Evolutionary conservation across 2,329 filamentous ascomycete species (phyloP).

Genomic region (Tolypocladium nubicola): DNA sequence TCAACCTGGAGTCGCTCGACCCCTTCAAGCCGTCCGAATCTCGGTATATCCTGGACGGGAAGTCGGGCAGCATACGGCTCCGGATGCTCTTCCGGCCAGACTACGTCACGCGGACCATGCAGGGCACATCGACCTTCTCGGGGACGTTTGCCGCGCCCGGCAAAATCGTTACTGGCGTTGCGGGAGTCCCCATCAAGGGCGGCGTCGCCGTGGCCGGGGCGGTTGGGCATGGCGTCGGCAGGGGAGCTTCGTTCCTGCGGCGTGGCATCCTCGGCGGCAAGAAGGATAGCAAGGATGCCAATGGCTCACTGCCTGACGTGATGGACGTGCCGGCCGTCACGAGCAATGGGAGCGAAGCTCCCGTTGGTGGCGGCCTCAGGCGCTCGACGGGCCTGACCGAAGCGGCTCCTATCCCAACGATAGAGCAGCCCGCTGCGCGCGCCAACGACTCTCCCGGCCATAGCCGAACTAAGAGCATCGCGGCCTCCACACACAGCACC

Average conservation of each 20-base stretch:
- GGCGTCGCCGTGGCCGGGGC: slow-evolving; percentile 64
- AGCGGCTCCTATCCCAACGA: slow-evolving; percentile 17
- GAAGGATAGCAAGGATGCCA: slow-evolving; percentile 46
- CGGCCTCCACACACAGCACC: slow-evolving; percentile 53
- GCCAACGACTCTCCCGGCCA: slow-evolving; percentile 24
- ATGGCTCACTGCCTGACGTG: slow-evolving; percentile 32
- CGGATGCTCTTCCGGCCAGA: slow-evolving; percentile 86
- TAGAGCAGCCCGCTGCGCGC: slow-evolving; percentile 12
- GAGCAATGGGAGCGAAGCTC: slow-evolving; percentile 23
- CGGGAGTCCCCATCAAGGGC: slow-evolving; percentile 89
- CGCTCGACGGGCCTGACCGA: slow-evolving; percentile 27
- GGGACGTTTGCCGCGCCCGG: slow-evolving; percentile 81
- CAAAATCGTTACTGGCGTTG: slow-evolving; percentile 72
- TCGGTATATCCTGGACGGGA: slow-evolving; percentile 69
- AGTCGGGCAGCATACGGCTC: slow-evolving; percentile 73
- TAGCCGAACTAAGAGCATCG: slow-evolving; percentile 45
- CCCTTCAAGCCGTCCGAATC: slow-evolving; percentile 76
- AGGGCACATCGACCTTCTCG: slow-evolving; percentile 87
- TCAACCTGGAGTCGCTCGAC: slow-evolving; percentile 71
- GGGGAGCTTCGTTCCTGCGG: slow-evolving; percentile 82
- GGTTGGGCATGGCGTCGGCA: slow-evolving; percentile 71
- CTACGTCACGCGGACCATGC: slow-evolving; percentile 76
- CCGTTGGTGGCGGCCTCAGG: slow-evolving; percentile 25
- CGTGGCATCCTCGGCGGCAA: slow-evolving; percentile 71
- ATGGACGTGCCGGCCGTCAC: slow-evolving; percentile 26